Evolutionary conservation across 306 rosid genomes (phyloP).

Genomic region (Clitoria ternatea): DNA sequence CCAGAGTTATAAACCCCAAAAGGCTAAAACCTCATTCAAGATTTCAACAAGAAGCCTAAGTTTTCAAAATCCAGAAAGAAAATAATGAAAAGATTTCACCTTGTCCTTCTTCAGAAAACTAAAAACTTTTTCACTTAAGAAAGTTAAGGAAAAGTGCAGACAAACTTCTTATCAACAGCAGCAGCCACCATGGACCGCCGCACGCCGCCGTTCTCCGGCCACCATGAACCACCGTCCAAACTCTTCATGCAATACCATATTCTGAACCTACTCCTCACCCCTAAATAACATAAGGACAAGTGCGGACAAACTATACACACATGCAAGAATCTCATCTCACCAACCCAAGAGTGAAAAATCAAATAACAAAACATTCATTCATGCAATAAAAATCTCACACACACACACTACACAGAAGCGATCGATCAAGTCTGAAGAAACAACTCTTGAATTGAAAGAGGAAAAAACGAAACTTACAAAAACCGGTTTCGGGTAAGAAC

Average conservation of each 20-base stretch:
- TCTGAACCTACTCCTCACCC: no score
- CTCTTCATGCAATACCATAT: no score
- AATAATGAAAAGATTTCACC: no score
- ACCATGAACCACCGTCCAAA: no score
- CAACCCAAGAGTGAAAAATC: not conserved
- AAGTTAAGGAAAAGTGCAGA: no score
- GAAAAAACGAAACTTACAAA: conserved; percentile 29
- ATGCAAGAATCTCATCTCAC: not conserved
- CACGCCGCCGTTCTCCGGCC: no score
- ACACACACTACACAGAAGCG: not conserved
- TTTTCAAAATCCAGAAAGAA: not conserved
- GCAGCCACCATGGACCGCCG: no score
- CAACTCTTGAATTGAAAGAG: not conserved
- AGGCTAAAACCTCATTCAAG: not conserved
- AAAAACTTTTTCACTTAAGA: no score
- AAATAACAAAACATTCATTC: not conserved
- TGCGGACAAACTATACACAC: not conserved
- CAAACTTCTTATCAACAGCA: no score
- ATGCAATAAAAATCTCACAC: not conserved
- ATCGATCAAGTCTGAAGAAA: not conserved
- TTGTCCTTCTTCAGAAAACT: not conserved
- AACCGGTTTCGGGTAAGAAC: not conserved
- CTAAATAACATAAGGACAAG: no score
- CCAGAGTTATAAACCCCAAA: not conserved
- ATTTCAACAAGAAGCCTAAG: not conserved